phyloP scores from a whole-genome alignment of 2,329 filamentous ascomycete species.

The Colletotrichum musae region DNA sequence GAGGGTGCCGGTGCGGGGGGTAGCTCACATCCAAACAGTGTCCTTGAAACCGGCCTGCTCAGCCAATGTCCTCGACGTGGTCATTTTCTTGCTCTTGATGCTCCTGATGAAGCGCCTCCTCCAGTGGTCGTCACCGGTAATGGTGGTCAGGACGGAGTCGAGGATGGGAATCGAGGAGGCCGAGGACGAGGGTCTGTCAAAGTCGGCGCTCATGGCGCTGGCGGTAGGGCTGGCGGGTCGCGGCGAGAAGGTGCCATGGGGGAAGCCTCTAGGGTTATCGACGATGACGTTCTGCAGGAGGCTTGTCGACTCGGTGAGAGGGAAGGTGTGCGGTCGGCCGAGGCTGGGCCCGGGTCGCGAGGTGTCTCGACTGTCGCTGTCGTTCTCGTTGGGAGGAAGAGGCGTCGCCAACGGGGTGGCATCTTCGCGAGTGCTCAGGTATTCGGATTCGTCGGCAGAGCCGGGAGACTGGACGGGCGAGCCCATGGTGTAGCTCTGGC shows the following conservation, averaged over 20 bases:
- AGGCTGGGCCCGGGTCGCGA: slow-evolving; percentile 45
- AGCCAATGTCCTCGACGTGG: slow-evolving; percentile 79
- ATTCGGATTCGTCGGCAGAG: slow-evolving; percentile 39
- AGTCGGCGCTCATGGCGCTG: slow-evolving; percentile 50
- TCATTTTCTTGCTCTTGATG: slow-evolving; percentile 76
- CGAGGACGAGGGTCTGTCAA: slow-evolving; percentile 52
- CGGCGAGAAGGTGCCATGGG: slow-evolving; percentile 85
- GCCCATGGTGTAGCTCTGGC: slow-evolving; percentile 57
- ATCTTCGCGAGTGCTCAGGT: slow-evolving; percentile 42
- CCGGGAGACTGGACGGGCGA: slow-evolving; percentile 36
- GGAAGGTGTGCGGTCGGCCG: slow-evolving; percentile 28
- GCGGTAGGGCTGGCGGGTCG: slow-evolving; percentile 66
- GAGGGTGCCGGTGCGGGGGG: not conserved
- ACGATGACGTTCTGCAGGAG: slow-evolving; percentile 57
- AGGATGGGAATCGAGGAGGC: slow-evolving; percentile 53
- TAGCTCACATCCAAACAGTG: slow-evolving; percentile 78
- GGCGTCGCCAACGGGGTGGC: slow-evolving; percentile 39
- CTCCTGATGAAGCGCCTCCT: slow-evolving; percentile 64
- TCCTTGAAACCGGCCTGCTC: slow-evolving; percentile 82
- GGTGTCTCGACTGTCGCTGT: slow-evolving; percentile 38
- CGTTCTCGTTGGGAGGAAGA: slow-evolving; percentile 16
- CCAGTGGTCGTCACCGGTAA: slow-evolving; percentile 61
- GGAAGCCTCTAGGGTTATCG: slow-evolving; percentile 66
- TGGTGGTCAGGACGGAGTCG: slow-evolving; percentile 56
- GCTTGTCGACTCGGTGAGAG: slow-evolving; percentile 64